A percentile compares a stretch with the other conserved stretches of the same genome.
Conservation (phyloP, 2,329 filamentous ascomycete species). For the Monosporascus sp. region DNA sequence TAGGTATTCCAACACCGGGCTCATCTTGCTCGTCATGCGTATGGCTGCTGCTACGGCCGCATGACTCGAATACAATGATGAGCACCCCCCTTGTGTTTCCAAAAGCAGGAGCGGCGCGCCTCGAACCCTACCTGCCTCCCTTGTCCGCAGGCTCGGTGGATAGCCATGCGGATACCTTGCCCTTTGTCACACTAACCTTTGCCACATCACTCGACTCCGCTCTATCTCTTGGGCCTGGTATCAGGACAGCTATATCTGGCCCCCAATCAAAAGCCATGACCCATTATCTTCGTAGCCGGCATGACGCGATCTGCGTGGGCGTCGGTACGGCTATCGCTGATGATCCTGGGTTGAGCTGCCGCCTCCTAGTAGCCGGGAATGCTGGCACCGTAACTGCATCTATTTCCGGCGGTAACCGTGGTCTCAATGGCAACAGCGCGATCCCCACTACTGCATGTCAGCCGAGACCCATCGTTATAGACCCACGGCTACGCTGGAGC, state of each 20-base stretch:
- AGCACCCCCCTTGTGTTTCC: slow-evolving; percentile 19
- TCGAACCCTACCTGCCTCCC: slow-evolving; percentile 26
- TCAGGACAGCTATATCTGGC: slow-evolving; percentile 79
- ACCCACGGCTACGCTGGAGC: slow-evolving; percentile 71
- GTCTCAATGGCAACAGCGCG: slow-evolving; percentile 35
- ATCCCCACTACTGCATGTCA: slow-evolving; percentile 40
- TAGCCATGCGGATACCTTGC: slow-evolving; percentile 4
- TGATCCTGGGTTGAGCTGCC: slow-evolving; percentile 79
- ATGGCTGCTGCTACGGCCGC: not conserved
- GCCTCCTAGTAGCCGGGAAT: slow-evolving; percentile 46
- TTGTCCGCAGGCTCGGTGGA: slow-evolving; percentile 1
- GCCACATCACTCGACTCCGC: slow-evolving; percentile 84
- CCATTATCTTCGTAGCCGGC: slow-evolving; percentile 75
- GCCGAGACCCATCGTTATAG: slow-evolving; percentile 76
- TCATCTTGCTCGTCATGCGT: not conserved
- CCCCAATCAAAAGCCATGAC: slow-evolving; percentile 86
- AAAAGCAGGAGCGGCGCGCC: slow-evolving; percentile 17
- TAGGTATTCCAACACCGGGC: not conserved
- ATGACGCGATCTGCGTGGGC: slow-evolving; percentile 81
- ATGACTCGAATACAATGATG: not conserved
- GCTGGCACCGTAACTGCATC: slow-evolving; percentile 35
- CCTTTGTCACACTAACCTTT: slow-evolving; percentile 73
- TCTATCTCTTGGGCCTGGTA: slow-evolving; percentile 68
- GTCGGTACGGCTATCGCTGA: slow-evolving; percentile 80
- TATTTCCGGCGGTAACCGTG: slow-evolving; percentile 25